Evolutionary conservation across 176 grass and related monocot species (phyloP).

Genomic region (Cenchrus americanus): DNA sequence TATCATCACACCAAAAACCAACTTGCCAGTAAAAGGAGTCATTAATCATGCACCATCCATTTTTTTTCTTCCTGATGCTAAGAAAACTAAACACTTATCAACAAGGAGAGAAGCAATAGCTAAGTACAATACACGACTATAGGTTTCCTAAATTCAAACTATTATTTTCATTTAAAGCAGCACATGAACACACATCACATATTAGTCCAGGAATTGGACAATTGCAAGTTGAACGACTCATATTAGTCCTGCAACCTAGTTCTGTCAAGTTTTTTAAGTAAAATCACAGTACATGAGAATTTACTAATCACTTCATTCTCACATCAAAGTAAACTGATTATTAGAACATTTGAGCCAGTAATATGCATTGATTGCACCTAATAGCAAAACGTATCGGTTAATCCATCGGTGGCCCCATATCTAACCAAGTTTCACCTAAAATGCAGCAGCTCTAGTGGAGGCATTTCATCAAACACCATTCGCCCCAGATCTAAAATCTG

Average conservation of each 20-base stretch:
- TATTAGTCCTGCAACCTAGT: neutral
- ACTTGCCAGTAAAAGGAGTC: constrained; percentile 1
- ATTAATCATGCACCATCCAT: neutral
- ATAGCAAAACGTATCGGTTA: neutral
- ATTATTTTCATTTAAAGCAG: neutral
- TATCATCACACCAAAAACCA: neutral
- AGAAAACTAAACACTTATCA: neutral
- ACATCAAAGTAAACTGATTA: neutral
- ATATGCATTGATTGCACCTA: neutral
- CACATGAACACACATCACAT: neutral
- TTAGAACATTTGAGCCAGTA: neutral
- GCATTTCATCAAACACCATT: constrained; percentile 57
- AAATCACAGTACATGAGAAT: constrained; percentile 14
- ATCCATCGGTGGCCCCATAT: neutral
- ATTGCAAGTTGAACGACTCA: neutral
- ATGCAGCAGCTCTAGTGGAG: constrained; percentile 14
- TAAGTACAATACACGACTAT: neutral
- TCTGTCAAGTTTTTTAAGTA: constrained; percentile 5
- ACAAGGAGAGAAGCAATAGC: neutral
- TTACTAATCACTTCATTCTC: neutral
- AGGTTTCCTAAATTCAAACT: neutral
- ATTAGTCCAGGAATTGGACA: neutral
- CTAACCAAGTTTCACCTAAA: neutral
- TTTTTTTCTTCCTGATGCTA: neutral
- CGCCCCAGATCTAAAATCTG: constrained; percentile 23